Percentiles rank a stretch among this genome's conserved stretches.
phyloP scores from a whole-genome alignment of 768 basidiomycete genomes.

The Psilocybe tampanensis region DNA sequence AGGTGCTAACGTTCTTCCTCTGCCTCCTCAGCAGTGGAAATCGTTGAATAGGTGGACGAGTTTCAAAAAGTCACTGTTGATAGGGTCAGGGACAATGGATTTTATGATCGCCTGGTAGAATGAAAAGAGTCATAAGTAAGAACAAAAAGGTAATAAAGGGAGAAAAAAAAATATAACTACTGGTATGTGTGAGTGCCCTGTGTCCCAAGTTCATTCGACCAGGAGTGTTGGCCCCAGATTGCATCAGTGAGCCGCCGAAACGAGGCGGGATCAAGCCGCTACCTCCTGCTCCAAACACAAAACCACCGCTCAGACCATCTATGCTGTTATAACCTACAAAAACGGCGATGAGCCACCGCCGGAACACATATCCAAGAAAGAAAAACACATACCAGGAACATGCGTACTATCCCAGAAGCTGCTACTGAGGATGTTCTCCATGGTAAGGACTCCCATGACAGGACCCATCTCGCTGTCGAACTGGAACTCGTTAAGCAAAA shows the following conservation, averaged over 20 bases:
- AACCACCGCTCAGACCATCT: constrained; percentile 84
- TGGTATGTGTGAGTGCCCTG: constrained; percentile 42
- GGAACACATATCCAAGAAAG: background rate
- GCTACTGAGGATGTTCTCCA: constrained; percentile 80
- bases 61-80: constrained; percentile 94
- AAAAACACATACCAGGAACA: constrained; percentile 67
- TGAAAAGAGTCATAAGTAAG: constrained; percentile 8
- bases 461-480: too few species aligned
- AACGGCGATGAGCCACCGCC: background rate
- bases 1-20: too few species aligned
- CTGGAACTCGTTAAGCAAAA: too few species aligned
- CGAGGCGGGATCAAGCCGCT: constrained; percentile 83
- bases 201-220: constrained; percentile 23
- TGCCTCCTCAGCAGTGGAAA: too few species aligned
- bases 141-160: background rate
- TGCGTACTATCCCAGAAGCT: constrained; percentile 90
- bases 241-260: constrained; percentile 57
- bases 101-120: constrained; percentile 91
- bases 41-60: constrained; percentile 98
- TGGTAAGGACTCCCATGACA: constrained; percentile 68
- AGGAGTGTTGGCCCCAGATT: constrained; percentile 58
- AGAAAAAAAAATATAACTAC: constrained; percentile 22
- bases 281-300: constrained; percentile 83
- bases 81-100: constrained; percentile 88
- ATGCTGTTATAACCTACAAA: constrained; percentile 74